phyloP scores from a whole-genome alignment of 768 basidiomycete species.

The Phanerochaete sordida region DNA sequence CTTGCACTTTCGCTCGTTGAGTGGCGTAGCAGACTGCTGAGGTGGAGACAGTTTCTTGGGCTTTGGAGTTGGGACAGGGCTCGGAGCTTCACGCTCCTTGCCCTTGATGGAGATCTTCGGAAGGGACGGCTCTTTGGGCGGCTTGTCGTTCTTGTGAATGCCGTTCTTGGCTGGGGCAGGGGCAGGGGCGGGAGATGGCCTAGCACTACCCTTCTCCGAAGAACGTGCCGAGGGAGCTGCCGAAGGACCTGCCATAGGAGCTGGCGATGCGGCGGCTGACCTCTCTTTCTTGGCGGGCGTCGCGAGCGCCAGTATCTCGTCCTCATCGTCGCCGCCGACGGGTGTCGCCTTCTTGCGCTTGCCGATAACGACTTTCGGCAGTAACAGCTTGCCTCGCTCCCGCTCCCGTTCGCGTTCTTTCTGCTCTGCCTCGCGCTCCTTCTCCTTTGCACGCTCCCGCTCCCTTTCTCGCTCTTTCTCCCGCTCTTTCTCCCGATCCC shows the following conservation, averaged over 20 bases:
- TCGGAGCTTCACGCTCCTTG: constrained; percentile 55
- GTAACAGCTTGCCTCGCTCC: constrained; percentile 1
- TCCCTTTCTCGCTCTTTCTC: constrained; percentile 17
- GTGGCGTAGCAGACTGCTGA: constrained; percentile 36
- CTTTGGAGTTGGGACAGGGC: constrained; percentile 37
- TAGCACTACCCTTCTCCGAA: constrained; percentile 34
- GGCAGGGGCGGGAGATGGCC: constrained; percentile 19
- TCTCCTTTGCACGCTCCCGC: constrained; percentile 8
- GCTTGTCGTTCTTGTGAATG: neutral
- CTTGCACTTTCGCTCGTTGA: constrained; percentile 84
- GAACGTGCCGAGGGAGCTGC: constrained; percentile 12
- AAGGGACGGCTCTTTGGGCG: constrained; percentile 7
- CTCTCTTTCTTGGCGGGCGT: constrained; percentile 58
- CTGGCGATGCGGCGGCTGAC: constrained; percentile 12
- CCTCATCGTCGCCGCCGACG: constrained; percentile 42
- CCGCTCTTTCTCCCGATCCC: neutral
- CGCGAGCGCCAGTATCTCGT: constrained; percentile 61
- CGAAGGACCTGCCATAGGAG: constrained; percentile 11
- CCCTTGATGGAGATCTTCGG: constrained; percentile 59
- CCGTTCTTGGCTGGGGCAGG: constrained; percentile 16
- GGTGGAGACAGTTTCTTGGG: constrained; percentile 28
- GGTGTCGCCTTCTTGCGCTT: constrained; percentile 51
- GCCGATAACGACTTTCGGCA: constrained; percentile 39
- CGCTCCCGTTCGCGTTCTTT: constrained; percentile 1
- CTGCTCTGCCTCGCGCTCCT: constrained; percentile 12